Conservation (phyloP, 257 asterid species). For the Nemophila menziesii region DNA sequence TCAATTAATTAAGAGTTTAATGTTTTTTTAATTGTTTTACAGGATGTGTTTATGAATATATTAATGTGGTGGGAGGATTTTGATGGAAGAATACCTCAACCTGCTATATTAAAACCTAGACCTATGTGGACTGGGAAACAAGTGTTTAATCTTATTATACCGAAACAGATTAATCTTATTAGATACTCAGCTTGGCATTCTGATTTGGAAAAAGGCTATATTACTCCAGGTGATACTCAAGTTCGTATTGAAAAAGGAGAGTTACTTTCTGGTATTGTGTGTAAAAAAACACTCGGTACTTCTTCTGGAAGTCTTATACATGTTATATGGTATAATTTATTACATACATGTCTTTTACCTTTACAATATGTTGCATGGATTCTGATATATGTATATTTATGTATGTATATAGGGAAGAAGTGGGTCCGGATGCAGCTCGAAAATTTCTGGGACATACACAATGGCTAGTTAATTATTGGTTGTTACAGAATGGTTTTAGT, state of each 20-base stretch:
- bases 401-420: constrained; percentile 71
- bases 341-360: background rate
- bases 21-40: constrained; percentile 18
- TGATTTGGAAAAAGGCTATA: constrained; percentile 67
- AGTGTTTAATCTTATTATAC: constrained; percentile 88
- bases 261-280: constrained; percentile 83
- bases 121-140: constrained; percentile 99
- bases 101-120: constrained; percentile 87
- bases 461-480: constrained; percentile 99
- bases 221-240: constrained; percentile 97
- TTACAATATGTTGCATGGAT: background rate
- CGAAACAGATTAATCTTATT: constrained; percentile 80
- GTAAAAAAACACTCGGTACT: constrained; percentile 97
- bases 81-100: constrained; percentile 98
- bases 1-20: constrained; percentile 2
- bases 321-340: constrained; percentile 66
- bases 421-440: constrained; percentile 99
- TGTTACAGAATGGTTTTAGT: constrained; percentile 86
- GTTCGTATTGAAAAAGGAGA: constrained; percentile 96
- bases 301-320: constrained; percentile 95
- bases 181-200: constrained; percentile 94
- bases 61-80: constrained; percentile 99
- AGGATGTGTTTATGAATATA: constrained; percentile 98
- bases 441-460: constrained; percentile 97
- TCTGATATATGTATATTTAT: background rate